These are phyloP conservation scores for Cornus florida DNA, from an alignment of 148 eudicot species.

Conservation along the genomic window DNA sequence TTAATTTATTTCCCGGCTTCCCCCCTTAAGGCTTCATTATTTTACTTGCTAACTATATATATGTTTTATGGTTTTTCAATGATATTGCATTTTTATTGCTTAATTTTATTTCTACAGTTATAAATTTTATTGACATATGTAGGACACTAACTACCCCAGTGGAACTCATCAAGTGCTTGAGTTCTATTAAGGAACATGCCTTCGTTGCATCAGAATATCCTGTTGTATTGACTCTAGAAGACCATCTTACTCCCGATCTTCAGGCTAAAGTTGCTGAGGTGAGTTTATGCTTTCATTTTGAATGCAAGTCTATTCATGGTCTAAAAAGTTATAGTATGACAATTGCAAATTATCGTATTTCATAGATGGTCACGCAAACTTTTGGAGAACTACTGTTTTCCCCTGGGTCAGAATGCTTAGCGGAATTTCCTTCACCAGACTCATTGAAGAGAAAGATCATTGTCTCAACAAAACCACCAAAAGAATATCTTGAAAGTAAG, in stretches of 20 bases:
- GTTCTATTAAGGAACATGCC: constrained; percentile 55
- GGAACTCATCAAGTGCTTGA: constrained; percentile 52
- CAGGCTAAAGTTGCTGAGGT: constrained; percentile 77
- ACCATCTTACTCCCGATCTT: constrained; percentile 61
- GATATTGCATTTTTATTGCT: background rate
- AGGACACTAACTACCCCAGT: constrained; percentile 78
- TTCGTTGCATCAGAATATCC: constrained; percentile 69
- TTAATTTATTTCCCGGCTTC: too few relatives aligned
- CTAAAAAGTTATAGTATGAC: background rate
- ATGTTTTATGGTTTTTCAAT: background rate
- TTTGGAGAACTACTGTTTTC: constrained; percentile 48
- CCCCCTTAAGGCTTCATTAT: too few relatives aligned
- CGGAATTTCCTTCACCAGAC: constrained; percentile 65
- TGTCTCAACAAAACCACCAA: constrained; percentile 74
- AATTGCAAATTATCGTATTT: background rate
- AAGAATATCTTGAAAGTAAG: constrained; percentile 46
- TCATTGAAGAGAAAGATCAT: constrained; percentile 49
- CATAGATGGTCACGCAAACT: constrained; percentile 51
- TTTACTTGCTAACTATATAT: too few relatives aligned
- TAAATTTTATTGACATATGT: background rate
- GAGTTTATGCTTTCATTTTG: background rate
- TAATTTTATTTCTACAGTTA: too few relatives aligned
- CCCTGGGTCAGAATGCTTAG: constrained; percentile 37
- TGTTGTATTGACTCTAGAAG: constrained; percentile 67
- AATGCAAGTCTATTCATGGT: background rate